Evolutionary conservation across 805 yeast species (phyloP).

Genomic region (Starmera pachycereana): DNA sequence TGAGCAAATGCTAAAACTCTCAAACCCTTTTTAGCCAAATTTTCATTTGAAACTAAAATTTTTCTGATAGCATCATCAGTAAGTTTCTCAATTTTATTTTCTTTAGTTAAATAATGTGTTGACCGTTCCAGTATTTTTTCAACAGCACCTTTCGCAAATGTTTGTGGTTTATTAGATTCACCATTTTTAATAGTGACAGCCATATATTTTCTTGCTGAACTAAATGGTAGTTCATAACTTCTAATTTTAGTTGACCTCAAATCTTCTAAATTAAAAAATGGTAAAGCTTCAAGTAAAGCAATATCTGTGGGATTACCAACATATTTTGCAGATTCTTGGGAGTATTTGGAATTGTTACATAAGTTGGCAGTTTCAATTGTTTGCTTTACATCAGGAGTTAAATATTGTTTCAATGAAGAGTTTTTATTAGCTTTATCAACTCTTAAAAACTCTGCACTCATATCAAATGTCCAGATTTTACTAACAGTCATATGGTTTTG

Average conservation of each 20-base stretch:
- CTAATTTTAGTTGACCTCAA: constrained; percentile 49
- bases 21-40: constrained; percentile 73
- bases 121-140: constrained; percentile 62
- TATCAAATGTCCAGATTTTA: constrained; percentile 70
- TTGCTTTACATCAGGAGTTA: constrained; percentile 44
- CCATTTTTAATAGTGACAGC: constrained; percentile 65
- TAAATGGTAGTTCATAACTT: constrained; percentile 71
- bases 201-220: constrained; percentile 80
- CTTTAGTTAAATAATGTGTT: constrained; percentile 43
- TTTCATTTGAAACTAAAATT: constrained; percentile 48
- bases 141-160: constrained; percentile 84
- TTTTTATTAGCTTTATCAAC: constrained; percentile 35
- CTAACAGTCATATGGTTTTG: constrained; percentile 88
- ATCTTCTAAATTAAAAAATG: constrained; percentile 66
- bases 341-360: constrained; percentile 67
- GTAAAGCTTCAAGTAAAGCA: constrained; percentile 70
- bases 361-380: constrained; percentile 58
- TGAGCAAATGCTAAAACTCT: constrained; percentile 78
- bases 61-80: constrained; percentile 35
- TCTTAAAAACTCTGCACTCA: constrained; percentile 27
- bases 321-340: constrained; percentile 56
- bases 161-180: constrained; percentile 40
- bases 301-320: constrained; percentile 94
- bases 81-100: constrained; percentile 51
- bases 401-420: constrained; percentile 28